Evolutionary conservation across 352 stramenopile genomes (phyloP), one percentile per base, ranked within the genome.

Genomic region (Phytophthora sp.): DNA sequence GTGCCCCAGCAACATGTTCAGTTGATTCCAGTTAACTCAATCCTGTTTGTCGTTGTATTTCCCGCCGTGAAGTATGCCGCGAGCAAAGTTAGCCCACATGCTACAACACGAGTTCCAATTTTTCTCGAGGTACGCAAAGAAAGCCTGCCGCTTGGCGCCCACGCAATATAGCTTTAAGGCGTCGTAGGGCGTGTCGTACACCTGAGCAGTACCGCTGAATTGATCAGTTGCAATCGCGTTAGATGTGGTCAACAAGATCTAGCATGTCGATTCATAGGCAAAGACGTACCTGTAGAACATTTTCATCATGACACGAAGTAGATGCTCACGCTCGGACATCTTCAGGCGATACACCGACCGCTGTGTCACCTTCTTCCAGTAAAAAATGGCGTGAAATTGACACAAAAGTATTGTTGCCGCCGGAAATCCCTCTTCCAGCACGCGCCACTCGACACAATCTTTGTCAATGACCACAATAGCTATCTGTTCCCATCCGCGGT

Each of bases 21-120:
- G 4, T 20, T 71, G 56, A 7, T 68, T 63, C 56, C 61, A 71
- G 7, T 75, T 1, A 56, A 61, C 29, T 75, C 67, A 2, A 69
- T 66, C 0, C 57, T 35, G 20, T 71, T 75, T 6, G 57, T 68
- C 0, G 62, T 71, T 0, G 38, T 61, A 16, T 67, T 70, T 1
- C 54, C 60, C 0, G 46, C 66, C 0, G 49, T 60, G 20, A 71
- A 71, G 27, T 3, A 21, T 35, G 0, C 31, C 45, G 3, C 50
- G 24, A n/a, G 51, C 23, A 35, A 65, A 57, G 13, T 67, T 69
- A 0, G 36, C 12, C 50, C 56, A 71, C 61, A 68, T 75, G 5
- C 29, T 44, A 20, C 33, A 12, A 18, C 55, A 71, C 2, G 16
- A 49, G 13, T 63, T 29, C 56, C 61, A 71, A 27, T 65, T 71